Conservation (phyloP, 805 yeast species). For the Saturnispora ahearnii region DNA sequence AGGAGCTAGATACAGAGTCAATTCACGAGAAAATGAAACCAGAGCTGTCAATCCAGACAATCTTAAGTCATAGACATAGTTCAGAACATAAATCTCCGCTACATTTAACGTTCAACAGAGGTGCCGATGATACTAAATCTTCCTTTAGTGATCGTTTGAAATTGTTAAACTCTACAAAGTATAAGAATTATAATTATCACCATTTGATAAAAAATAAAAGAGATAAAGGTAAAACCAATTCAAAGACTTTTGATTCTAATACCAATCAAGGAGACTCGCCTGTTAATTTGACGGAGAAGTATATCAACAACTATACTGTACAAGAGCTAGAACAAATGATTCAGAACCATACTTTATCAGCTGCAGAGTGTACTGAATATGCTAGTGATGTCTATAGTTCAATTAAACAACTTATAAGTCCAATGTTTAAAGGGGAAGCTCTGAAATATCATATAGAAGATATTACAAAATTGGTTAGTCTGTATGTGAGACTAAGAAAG, state of each 20-base stretch:
- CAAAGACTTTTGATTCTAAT: constrained; percentile 29
- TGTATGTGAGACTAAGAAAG: constrained; percentile 25
- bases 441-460: constrained; percentile 50
- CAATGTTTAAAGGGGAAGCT: constrained; percentile 41
- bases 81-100: constrained; percentile 26
- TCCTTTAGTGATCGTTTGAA: constrained; percentile 12
- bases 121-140: constrained; percentile 21
- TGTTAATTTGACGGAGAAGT: background rate
- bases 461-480: constrained; percentile 37
- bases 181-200: constrained; percentile 23
- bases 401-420: constrained; percentile 33
- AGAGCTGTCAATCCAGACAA: constrained; percentile 7
- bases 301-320: constrained; percentile 18
- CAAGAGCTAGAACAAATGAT: constrained; percentile 24
- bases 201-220: constrained; percentile 23
- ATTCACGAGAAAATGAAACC: background rate
- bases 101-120: constrained; percentile 22
- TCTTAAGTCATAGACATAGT: constrained; percentile 1
- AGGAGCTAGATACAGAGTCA: constrained; percentile 2
- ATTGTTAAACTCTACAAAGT: constrained; percentile 17
- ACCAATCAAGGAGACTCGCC: background rate
- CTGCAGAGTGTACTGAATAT: constrained; percentile 31
- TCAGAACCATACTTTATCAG: constrained; percentile 20
- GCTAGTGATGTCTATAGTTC: constrained; percentile 45
- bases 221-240: constrained; percentile 29